Conservation (phyloP, 805 yeast species). For the Spathaspora arborariae region DNA sequence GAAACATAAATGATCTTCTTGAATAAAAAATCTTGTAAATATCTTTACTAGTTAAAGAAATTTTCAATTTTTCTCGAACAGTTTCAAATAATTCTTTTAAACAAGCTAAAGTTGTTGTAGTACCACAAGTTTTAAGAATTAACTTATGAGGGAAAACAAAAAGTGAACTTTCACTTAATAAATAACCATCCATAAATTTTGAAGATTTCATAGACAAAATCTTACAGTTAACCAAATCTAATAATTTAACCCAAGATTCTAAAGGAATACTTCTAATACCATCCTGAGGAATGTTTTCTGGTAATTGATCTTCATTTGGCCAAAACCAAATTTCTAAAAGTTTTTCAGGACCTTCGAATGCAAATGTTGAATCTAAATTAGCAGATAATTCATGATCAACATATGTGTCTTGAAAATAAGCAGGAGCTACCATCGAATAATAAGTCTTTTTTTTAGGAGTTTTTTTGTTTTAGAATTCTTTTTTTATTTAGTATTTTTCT, state of each 20-base stretch:
- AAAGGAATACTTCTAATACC: constrained; percentile 66
- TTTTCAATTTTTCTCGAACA: constrained; percentile 23
- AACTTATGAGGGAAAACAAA: constrained; percentile 85
- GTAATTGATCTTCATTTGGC: constrained; percentile 41
- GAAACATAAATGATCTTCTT: constrained; percentile 90
- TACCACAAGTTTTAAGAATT: constrained; percentile 92
- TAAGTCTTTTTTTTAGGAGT: not conserved
- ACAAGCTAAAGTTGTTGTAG: constrained; percentile 85
- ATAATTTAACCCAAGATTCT: constrained; percentile 62
- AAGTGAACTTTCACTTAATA: constrained; percentile 83
- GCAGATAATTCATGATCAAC: constrained; percentile 80
- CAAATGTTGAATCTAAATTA: constrained; percentile 79
- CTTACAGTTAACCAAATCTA: constrained; percentile 85
- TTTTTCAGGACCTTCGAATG: constrained; percentile 98
- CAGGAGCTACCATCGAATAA: constrained; percentile 38
- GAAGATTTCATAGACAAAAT: constrained; percentile 76
- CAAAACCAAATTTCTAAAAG: constrained; percentile 87
- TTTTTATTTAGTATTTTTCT: constrained; percentile 1
- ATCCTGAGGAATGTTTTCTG: constrained; percentile 30
- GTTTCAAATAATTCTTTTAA: constrained; percentile 57
- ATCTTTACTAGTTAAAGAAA: constrained; percentile 7
- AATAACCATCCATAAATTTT: constrained; percentile 68
- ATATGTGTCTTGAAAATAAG: constrained; percentile 42
- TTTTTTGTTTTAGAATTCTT: not conserved
- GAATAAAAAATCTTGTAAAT: constrained; percentile 76